These are phyloP conservation scores for Leccinum pellstonianum DNA, from an alignment of 768 basidiomycete species.

Conservation along the genomic window DNA sequence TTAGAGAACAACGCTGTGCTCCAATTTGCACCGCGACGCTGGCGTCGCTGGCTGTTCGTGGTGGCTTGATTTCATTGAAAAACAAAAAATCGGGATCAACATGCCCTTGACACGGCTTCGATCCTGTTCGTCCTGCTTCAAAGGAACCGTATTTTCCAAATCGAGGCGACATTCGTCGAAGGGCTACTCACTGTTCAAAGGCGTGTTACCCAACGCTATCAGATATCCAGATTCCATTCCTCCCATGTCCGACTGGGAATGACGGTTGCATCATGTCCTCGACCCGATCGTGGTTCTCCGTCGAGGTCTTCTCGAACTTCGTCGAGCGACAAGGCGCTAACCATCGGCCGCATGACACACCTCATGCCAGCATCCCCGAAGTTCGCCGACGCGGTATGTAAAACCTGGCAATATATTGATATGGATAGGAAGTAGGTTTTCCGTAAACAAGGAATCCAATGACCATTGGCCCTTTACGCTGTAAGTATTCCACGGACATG, in stretches of 20 bases:
- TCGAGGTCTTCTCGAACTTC: background rate
- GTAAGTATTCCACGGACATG: background rate
- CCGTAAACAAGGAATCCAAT: background rate
- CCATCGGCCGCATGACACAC: background rate
- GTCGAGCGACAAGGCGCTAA: background rate
- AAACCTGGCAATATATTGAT: background rate
- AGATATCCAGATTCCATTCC: background rate
- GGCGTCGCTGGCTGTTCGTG: background rate
- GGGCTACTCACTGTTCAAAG: background rate
- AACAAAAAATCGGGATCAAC: background rate
- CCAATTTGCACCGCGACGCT: background rate
- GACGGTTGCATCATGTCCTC: background rate
- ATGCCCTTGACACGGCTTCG: background rate
- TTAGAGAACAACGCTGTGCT: background rate
- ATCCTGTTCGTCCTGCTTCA: background rate
- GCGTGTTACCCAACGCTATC: background rate
- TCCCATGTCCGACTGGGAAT: background rate
- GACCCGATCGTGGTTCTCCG: background rate
- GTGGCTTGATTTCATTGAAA: background rate
- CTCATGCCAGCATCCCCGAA: background rate
- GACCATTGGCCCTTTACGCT: background rate
- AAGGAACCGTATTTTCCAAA: background rate
- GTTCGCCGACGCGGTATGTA: background rate
- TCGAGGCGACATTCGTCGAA: background rate
- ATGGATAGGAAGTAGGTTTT: background rate